Evolutionary conservation across 1,139 yeast genomes (phyloP).

Genomic region (Zhuliangozyma blackwelliae): DNA sequence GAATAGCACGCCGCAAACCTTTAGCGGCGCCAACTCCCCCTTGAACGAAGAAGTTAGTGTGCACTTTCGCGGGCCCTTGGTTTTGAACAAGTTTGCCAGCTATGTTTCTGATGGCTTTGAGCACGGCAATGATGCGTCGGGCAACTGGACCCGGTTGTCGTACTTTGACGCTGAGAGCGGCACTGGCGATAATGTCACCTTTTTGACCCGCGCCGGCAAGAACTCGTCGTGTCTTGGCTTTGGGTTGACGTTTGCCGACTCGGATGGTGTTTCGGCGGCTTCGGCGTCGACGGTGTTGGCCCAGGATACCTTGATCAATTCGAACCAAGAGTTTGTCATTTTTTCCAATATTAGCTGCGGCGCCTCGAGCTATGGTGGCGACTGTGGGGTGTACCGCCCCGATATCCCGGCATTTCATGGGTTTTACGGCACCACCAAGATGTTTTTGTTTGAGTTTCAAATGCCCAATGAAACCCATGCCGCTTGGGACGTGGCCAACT

Average conservation of each 20-base stretch:
- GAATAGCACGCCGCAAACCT: constrained; percentile 44
- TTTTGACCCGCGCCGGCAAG: constrained; percentile 80
- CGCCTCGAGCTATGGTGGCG: constrained; percentile 41
- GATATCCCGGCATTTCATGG: constrained; percentile 94
- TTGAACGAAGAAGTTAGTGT: constrained; percentile 85
- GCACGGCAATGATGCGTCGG: constrained; percentile 27
- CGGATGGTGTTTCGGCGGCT: constrained; percentile 71
- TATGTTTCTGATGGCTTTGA: constrained; percentile 41
- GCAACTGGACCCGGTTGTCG: constrained; percentile 68
- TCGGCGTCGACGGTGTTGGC: constrained; percentile 56
- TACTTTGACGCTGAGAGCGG: constrained; percentile 53
- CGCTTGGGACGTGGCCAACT: constrained; percentile 41
- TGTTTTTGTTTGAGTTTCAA: constrained; percentile 83
- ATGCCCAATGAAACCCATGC: constrained; percentile 71
- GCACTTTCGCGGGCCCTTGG: constrained; percentile 91
- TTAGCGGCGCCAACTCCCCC: constrained; percentile 78
- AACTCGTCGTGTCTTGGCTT: constrained; percentile 75
- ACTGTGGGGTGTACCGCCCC: constrained; percentile 84
- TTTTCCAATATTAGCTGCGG: constrained; percentile 67
- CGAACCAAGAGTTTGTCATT: constrained; percentile 75
- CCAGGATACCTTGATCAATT: constrained; percentile 55
- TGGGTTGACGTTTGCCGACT: constrained; percentile 75
- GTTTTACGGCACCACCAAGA: constrained; percentile 71
- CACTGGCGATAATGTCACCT: constrained; percentile 61
- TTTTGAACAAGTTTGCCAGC: constrained; percentile 69